Conservation (phyloP, 1,284 basidiomycete genomes). For the Cryptococcus sp. region DNA sequence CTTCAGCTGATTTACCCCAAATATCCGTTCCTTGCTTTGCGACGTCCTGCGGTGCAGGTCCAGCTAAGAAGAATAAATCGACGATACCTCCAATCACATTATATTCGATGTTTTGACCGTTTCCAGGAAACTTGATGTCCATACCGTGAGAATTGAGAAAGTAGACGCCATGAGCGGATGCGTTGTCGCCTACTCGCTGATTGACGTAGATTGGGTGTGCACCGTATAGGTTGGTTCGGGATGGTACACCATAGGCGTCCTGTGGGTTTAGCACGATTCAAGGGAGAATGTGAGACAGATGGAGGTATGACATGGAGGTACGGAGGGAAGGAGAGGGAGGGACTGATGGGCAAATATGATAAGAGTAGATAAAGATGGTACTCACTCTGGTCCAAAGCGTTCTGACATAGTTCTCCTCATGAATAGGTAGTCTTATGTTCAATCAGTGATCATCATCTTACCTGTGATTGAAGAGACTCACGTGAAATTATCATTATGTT, state of each 20-base stretch:
- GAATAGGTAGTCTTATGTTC: conserved; percentile 7
- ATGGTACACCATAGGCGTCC: conserved; percentile 11
- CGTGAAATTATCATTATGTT: conserved; percentile 30
- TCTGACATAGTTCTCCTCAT: conserved; percentile 13
- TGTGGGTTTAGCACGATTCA: neutral
- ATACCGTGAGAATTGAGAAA: conserved; percentile 31
- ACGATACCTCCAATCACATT: conserved; percentile 23
- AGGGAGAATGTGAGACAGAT: neutral
- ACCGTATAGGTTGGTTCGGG: conserved; percentile 28
- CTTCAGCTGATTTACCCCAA: conserved; percentile 19
- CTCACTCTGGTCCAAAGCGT: conserved; percentile 23
- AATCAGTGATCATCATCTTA: neutral
- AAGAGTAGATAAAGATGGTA: too few relatives aligned
- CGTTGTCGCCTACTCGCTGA: conserved; percentile 5
- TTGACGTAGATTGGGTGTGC: conserved; percentile 26
- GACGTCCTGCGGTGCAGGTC: conserved; percentile 3
- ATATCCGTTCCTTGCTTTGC: conserved; percentile 13
- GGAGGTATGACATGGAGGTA: neutral
- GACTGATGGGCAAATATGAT: too few relatives aligned
- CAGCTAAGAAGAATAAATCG: conserved; percentile 22
- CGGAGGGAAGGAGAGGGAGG: neutral
- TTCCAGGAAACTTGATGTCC: conserved; percentile 24
- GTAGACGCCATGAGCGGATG: conserved; percentile 16
- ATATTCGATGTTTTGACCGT: conserved; percentile 20
- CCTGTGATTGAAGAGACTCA: conserved; percentile 47